Base-by-base conservation (phyloP, 75 land plant species). In the Sequoia sempervirens region DNA sequence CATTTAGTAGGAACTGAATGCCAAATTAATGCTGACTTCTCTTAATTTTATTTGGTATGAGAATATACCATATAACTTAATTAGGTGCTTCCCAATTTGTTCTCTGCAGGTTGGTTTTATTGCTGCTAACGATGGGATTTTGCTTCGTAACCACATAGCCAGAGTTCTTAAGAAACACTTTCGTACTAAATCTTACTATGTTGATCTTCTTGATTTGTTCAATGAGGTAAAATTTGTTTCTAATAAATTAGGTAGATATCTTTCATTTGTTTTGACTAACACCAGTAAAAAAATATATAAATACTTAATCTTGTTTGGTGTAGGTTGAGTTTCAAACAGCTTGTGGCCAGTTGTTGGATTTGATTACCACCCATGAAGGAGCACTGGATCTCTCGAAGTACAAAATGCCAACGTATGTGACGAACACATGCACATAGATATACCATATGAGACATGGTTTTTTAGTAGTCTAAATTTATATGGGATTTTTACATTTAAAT, bases 241-340 rank as follows among this genome's bases (percentile, higher is more conserved):
- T 15, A 53, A 45, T 38, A 58, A 50, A 28, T 82, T 46, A 34
- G 14, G 85, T 9, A 82, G 30, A 79, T 79, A 23, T 79, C 45
- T 79, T 15, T 82, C 34, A 13, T 40, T 81, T 15, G 37, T 23
- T 30, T 14, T 37, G 38, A 43, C 32, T 14, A 1, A 4, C 1
- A 37, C 81, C 43, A 14, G 81, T 2, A 36, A 34, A 32, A 64
- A 41, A 18, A 17, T 6, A 43, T 41, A 0, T 43, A 20, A 83
- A 83, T 61, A 1, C 30, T 83, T 18, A 6, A 32, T 83, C 50
- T 38, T 34, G 40, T 53, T 81, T 53, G 12, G 79, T 37, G 70
- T 81, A 97, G 99, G 94, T 96, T 61, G 99, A 97, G 85, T 97
- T 93, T 83, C 98, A 96, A 84, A 97, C 99, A 85, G 92, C 96